Base-by-base conservation (phyloP, 805 yeast species). In the Torulaspora franciscae region DNA sequence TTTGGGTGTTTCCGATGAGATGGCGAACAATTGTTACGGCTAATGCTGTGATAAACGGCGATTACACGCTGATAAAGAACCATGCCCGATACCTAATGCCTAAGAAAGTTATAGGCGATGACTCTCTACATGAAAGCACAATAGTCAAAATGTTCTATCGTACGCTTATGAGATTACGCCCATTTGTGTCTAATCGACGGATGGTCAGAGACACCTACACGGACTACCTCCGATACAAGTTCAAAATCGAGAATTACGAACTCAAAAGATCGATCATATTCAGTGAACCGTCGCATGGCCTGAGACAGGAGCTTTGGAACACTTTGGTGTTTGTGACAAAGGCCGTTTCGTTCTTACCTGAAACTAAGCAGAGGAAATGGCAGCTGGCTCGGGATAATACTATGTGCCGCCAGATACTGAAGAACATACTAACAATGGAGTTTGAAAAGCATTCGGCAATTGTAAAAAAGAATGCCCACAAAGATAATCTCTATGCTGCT, bases 141-240 rank as follows among this genome's bases (percentile, higher is more conserved):
- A 23, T 47, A 6, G 15, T 46, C 5, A 45, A 35, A 28, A 37
- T 50, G 11, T 39, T 42, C 8, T 63, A 64, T 40, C 49, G 66
- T 30, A 45, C 67, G 28, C 50, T 63, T 43, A 25, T 58, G 14
- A 47, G 68, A 30, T 44, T 65, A 23, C 49, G 40, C 19, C 61
- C 61, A 3, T 56, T 62, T 19, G 32, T 65, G 3, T 62, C 66
- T 1, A 50, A 48, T 14, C 50, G 58, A n/a, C 42, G 37, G 14
- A 57, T 56, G 60, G 54, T 64, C 0, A 49, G 46, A 45, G 43
- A 49, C 4, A 58, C 62, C 0, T 65, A 62, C 41, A 49, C 45
- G 2, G 54, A 54, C 1, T 65, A 65, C 39, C 35, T 65, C 7
- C 46, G 58, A 15, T 57, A 58, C 35, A 65, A 64, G 47, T 64